A percentile compares a stretch with the other conserved stretches of the same genome.
Conservation (phyloP, 306 rosid species). For the Ochetophila trinervis region DNA sequence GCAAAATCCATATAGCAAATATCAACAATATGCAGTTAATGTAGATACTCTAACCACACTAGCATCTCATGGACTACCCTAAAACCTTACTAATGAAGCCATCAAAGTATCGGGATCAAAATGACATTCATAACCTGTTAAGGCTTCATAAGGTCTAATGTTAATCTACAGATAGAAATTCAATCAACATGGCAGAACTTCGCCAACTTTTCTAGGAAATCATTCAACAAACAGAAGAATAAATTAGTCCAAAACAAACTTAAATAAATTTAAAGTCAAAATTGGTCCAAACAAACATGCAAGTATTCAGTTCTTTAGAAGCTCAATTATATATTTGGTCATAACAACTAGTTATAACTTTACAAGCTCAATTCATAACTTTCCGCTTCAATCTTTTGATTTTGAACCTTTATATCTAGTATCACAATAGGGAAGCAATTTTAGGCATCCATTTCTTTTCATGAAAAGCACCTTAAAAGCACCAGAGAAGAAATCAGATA, state of each 20-base stretch:
- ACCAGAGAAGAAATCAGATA: slow-evolving; percentile 65
- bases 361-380: too few species aligned
- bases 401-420: neutral
- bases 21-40: neutral
- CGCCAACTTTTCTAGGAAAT: neutral
- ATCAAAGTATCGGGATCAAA: neutral
- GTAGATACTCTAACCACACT: neutral
- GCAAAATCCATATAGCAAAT: neutral
- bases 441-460: neutral
- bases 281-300: too few species aligned
- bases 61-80: neutral
- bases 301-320: too few species aligned
- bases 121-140: neutral
- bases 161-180: neutral
- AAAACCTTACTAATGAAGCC: neutral
- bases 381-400: neutral
- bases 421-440: neutral
- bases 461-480: slow-evolving; percentile 68
- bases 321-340: too few species aligned
- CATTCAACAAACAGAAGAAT: too few species aligned
- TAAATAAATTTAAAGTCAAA: too few species aligned
- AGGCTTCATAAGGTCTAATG: neutral
- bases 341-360: too few species aligned
- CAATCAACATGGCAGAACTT: neutral
- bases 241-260: too few species aligned